Base-by-base conservation (phyloP, 495 filamentous ascomycete species). In the Thermothielavioides terrestris region DNA sequence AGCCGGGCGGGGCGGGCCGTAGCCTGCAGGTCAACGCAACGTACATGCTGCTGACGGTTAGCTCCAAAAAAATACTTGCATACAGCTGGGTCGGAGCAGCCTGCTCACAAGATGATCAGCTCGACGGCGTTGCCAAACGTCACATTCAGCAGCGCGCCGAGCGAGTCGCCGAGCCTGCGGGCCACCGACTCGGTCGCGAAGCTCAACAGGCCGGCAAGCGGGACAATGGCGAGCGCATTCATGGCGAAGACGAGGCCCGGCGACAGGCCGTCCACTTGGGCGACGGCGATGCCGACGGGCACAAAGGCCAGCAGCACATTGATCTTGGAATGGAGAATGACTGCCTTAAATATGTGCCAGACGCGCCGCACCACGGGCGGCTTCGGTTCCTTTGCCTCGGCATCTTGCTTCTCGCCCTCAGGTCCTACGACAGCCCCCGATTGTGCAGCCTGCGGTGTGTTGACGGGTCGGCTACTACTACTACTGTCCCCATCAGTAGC, bases 61-160 rank as follows among this genome's bases (percentile, higher is more conserved):
- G 45, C 46, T 30, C 2, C 1, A 28, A 7, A 27, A 10, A 6
- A 22, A 27, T 42, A 8, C 14, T 7, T n/a, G 17, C 12, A 15
- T 3, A 44, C 7, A 17, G 17, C 8, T 14, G 22, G 3, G 9
- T 10, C 15, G 10, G 28, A 20, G n/a, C 4, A 20, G 14, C 7
- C 7, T 11, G 26, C 58, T 52, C 43, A 61, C 58, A 62, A 92
- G 55, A 92, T 89, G 64, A 92, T 92, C 58, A 94, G 68, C 69
- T 94, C 88, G 2, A 94, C 88, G 20, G 88, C 88, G 67, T 94
- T 94, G 56, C 88, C 88, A 68, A 91, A 94, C 22, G 85, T 88
- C 18, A 91, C 85, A 55, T 91, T 94, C 62, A 91, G 77, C 58
- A 94, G 68, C 22, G 87, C 87, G 53, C 86, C 88, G 41, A 90